phyloP scores from a whole-genome alignment of 345 rosid species.

The Eucalyptus marginata region DNA sequence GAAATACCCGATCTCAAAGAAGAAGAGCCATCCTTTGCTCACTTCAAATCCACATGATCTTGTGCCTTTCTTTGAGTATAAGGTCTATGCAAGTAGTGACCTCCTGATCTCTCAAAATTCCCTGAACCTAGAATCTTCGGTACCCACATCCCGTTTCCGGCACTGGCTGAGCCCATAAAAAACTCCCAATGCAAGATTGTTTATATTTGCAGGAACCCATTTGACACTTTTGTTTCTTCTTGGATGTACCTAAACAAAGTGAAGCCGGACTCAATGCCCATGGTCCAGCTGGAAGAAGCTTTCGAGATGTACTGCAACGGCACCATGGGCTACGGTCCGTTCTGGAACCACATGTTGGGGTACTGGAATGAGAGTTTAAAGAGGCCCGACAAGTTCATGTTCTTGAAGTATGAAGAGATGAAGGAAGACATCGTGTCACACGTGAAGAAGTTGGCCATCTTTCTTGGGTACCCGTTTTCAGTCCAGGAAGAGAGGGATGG shows the following conservation, averaged over 20 bases:
- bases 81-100: neutral
- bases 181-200: conserved; percentile 1
- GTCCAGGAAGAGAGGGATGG: conserved; percentile 4
- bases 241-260: conserved; percentile 2
- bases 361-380: conserved; percentile 25
- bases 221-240: conserved; percentile 3
- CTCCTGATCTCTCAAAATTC: neutral
- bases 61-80: conserved; percentile 17
- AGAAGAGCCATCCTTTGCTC: conserved; percentile 3
- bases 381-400: conserved; percentile 14
- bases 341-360: conserved; percentile 24
- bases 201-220: conserved; percentile 11
- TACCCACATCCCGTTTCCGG: conserved; percentile 1
- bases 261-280: neutral
- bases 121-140: conserved; percentile 3
- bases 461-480: conserved; percentile 1
- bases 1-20: neutral
- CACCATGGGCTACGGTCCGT: conserved; percentile 11
- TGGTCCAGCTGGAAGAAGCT: conserved; percentile 5
- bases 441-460: conserved; percentile 10
- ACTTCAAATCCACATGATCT: conserved; percentile 24
- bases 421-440: conserved; percentile 1
- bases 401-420: conserved; percentile 25
- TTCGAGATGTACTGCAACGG: conserved; percentile 20
- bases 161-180: neutral